Evolutionary conservation across 495 filamentous ascomycete species (phyloP).

Genomic region (Aspergillus nanangensis): DNA sequence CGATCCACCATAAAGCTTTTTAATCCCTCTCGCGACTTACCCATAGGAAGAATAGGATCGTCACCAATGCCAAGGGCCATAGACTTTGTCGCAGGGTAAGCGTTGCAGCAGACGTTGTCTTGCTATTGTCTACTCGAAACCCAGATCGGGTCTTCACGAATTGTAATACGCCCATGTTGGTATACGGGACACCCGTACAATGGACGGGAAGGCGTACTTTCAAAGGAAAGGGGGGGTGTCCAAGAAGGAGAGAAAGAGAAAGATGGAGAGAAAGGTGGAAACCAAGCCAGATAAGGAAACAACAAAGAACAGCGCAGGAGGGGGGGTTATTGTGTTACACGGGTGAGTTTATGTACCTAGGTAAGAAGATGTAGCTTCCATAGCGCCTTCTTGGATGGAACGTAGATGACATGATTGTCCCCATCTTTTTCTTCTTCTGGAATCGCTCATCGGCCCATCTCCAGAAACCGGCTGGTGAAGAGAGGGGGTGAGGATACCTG

Average conservation of each 20-base stretch:
- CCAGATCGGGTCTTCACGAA: constrained; percentile 31
- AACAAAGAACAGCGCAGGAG: no score
- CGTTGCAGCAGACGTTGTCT: constrained; percentile 51
- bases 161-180: constrained; percentile 22
- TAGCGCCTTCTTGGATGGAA: no score
- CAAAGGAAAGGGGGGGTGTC: background rate
- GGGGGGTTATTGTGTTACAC: no score
- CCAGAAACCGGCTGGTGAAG: background rate
- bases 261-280: no score
- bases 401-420: background rate
- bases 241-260: background rate
- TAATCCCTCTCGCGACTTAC: constrained; percentile 8
- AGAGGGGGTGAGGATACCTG: no score
- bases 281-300: no score
- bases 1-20: no score
- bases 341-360: no score
- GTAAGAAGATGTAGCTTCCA: no score
- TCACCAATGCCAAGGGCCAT: constrained; percentile 43
- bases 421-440: background rate
- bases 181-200: background rate
- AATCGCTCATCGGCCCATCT: background rate
- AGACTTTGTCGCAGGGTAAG: constrained; percentile 56
- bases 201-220: background rate
- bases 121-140: constrained; percentile 37
- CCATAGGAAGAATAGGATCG: constrained; percentile 73